Percentiles rank a stretch among this genome's conserved stretches.
Conservation (phyloP, 2,329 filamentous ascomycete species). For the Paecilomyces formosus region DNA sequence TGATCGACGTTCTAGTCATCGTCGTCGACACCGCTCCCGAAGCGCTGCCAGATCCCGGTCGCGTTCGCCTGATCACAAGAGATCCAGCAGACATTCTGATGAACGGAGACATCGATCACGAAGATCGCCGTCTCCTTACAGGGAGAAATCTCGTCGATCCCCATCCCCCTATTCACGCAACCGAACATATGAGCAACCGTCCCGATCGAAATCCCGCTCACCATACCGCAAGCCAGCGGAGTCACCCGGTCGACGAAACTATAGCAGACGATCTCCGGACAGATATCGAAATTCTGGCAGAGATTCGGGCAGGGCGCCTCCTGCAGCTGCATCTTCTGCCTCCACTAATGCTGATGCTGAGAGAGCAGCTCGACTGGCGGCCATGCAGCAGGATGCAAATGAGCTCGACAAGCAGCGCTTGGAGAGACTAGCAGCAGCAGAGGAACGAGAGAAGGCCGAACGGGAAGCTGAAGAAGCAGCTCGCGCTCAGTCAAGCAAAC, state of each 20-base stretch:
- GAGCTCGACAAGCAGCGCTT: constrained; percentile 62
- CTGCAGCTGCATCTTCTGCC: constrained; percentile 2
- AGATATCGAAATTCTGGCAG: neutral
- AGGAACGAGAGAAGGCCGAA: constrained; percentile 55
- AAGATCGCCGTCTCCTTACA: constrained; percentile 27
- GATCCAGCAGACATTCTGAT: constrained; percentile 25
- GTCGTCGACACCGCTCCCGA: constrained; percentile 34
- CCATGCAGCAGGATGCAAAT: constrained; percentile 63
- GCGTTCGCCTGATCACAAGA: constrained; percentile 25
- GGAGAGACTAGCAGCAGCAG: constrained; percentile 57
- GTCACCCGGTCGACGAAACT: constrained; percentile 20
- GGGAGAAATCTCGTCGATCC: constrained; percentile 12
- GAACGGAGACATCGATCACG: constrained; percentile 37
- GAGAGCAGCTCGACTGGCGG: constrained; percentile 58
- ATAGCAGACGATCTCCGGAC: constrained; percentile 15
- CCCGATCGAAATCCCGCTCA: constrained; percentile 26
- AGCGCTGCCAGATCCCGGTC: constrained; percentile 14
- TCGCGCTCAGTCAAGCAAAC: constrained; percentile 52
- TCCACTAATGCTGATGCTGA: constrained; percentile 41
- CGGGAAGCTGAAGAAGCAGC: constrained; percentile 60
- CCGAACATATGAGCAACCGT: constrained; percentile 13
- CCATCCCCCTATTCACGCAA: constrained; percentile 13
- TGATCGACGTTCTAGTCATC: constrained; percentile 26
- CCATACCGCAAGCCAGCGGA: constrained; percentile 27
- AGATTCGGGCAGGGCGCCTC: no score